A percentile compares a stretch with the other conserved stretches of the same genome.
These are phyloP conservation scores for Claviceps capensis DNA, from an alignment of 2,329 filamentous ascomycete species.

Conservation along the genomic window DNA sequence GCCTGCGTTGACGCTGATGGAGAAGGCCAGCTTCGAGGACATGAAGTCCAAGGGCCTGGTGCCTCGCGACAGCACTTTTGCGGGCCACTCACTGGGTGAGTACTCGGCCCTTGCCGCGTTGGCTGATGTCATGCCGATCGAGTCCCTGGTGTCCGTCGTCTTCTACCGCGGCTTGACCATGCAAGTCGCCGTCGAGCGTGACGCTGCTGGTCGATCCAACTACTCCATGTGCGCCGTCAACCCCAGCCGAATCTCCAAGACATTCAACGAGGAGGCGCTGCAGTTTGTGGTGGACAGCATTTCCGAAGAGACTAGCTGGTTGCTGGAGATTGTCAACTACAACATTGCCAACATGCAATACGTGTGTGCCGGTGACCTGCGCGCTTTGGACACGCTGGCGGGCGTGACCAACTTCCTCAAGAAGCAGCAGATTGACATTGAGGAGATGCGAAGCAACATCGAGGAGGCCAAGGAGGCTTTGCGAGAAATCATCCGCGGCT, in stretches of 20 bases:
- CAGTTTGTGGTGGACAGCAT: slow-evolving; percentile 97
- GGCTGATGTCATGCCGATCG: slow-evolving; percentile 99
- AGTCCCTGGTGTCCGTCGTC: slow-evolving; percentile 92
- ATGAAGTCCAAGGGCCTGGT: slow-evolving; percentile 97
- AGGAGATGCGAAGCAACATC: slow-evolving; percentile 75
- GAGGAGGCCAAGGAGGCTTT: slow-evolving; percentile 87
- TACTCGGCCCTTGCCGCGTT: slow-evolving; percentile 94
- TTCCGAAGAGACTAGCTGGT: slow-evolving; percentile 83
- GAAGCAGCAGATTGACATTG: slow-evolving; percentile 93
- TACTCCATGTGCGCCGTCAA: slow-evolving; percentile 99
- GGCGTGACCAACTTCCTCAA: slow-evolving; percentile 93
- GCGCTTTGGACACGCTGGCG: slow-evolving; percentile 56
- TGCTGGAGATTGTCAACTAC: slow-evolving; percentile 98
- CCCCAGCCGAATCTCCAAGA: slow-evolving; percentile 94
- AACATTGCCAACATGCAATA: slow-evolving; percentile 68
- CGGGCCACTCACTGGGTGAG: slow-evolving; percentile 93
- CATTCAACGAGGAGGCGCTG: slow-evolving; percentile 93
- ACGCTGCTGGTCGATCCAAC: slow-evolving; percentile 84
- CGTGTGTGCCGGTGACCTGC: slow-evolving; percentile 56
- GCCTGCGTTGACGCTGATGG: slow-evolving; percentile 93
- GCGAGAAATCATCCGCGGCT: slow-evolving; percentile 79
- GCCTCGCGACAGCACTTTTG: slow-evolving; percentile 91
- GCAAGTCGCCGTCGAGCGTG: slow-evolving; percentile 97
- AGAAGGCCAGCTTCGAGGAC: slow-evolving; percentile 98
- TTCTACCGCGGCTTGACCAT: slow-evolving; percentile 99